Evolutionary conservation across 2,329 filamentous ascomycete genomes (phyloP), one percentile per base, ranked within the genome.

Genomic region (Penicillium corylophilum): DNA sequence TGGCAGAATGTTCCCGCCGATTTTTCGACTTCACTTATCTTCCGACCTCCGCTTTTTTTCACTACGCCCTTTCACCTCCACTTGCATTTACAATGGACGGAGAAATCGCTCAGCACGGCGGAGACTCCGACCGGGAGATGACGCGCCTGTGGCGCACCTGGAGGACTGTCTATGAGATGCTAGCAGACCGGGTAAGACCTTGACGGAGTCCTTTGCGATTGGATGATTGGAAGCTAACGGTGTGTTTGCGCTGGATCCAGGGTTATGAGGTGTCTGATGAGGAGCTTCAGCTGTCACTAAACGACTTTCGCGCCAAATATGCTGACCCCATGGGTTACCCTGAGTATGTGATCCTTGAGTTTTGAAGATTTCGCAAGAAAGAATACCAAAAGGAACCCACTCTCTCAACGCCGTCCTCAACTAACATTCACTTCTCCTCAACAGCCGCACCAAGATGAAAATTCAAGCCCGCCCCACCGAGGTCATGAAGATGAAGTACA

Each of bases 101-200:
- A 20, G 71, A 74, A 35, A 68, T 64, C 28, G 65, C 68, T 29
- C 51, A 61, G 47, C 61, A 66, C 51, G 70, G 70, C 50, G 65
- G 63, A 28, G 73, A 75, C 31, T 70, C 71, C 49, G 67, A 71
- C 53, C 68, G 67, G 59, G 71, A 74, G 61, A 71, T 73, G 65
- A 80, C 83, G 59, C 85, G 89, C 69, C 84, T 96, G 63, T 99
- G 94, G 93, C 89, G 93, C 73, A 90, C 92, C 64, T 95, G 90
- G 84, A 85, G 86, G 74, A 99, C 94, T 8, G 86, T 91, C 44
- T 90, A 95, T 74, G 90, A 99, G 80, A 95, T 99, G 93, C 87
- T 94, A 64, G 80, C 83, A 56, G 94, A 97, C 73, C 79, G 93
- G 72, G 92, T 96, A 83, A 65, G 88, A 42, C 44, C 35, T 20